These are phyloP conservation scores for Mycena vitilis DNA, from an alignment of 768 basidiomycete genomes.

Conservation along the genomic window DNA sequence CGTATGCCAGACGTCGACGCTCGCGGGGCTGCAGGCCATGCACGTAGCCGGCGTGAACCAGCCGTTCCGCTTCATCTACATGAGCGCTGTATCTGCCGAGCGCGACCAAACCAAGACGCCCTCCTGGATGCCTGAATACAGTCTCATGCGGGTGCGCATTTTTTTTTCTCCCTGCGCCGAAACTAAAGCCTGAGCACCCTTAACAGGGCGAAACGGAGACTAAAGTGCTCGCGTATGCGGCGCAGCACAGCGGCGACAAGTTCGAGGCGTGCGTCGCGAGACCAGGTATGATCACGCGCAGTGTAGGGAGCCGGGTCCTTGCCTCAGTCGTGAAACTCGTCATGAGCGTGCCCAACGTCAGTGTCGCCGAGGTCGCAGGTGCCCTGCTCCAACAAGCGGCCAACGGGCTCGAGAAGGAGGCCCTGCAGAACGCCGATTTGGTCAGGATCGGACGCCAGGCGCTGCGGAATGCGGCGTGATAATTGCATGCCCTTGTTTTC, in stretches of 20 bases:
- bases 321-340: too few species aligned
- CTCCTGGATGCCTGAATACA: neutral
- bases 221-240: conserved; percentile 6
- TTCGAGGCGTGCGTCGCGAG: neutral
- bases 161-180: neutral
- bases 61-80: conserved; percentile 6
- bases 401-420: neutral
- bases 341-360: neutral
- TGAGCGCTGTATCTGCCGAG: neutral
- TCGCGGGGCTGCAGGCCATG: neutral
- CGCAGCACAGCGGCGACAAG: neutral
- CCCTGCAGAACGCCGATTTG: neutral
- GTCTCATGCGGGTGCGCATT: neutral
- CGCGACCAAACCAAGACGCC: conserved; percentile 11
- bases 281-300: too few species aligned
- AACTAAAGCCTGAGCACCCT: too few species aligned
- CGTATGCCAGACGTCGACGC: conserved; percentile 1
- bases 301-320: too few species aligned
- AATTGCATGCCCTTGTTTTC: too few species aligned
- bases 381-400: neutral
- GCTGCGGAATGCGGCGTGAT: neutral
- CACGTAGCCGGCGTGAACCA: neutral
- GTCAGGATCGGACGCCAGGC: neutral
- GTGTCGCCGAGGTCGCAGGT: neutral
- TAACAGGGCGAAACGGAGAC: conserved; percentile 6